Evolutionary conservation across 2,329 filamentous ascomycete genomes (phyloP).

Genomic region (Fusarium palustre): DNA sequence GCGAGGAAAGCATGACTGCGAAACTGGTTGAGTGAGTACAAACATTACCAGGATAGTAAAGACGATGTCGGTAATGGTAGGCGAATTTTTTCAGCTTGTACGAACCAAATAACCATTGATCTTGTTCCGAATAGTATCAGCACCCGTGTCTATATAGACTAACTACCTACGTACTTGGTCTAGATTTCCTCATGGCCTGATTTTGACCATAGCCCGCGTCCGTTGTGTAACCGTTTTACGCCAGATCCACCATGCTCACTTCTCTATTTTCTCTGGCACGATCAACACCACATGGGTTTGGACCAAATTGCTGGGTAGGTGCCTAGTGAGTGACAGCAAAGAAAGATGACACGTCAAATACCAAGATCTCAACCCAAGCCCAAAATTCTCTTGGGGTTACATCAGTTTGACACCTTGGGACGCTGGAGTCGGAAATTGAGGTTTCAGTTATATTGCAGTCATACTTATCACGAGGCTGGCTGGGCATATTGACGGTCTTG

Average conservation of each 20-base stretch:
- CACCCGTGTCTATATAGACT: neutral
- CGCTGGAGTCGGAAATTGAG: neutral
- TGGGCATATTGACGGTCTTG: neutral
- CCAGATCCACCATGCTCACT: neutral
- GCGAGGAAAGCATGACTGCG: neutral
- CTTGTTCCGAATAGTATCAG: constrained; percentile 10
- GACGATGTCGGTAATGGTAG: constrained; percentile 6
- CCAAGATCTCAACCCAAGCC: constrained; percentile 1
- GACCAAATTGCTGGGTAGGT: neutral
- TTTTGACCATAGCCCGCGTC: constrained; percentile 13
- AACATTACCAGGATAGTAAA: neutral
- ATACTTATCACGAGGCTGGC: neutral
- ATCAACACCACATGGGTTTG: constrained; percentile 2
- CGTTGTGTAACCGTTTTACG: constrained; percentile 25
- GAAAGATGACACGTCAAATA: constrained; percentile 20
- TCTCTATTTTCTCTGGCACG: neutral
- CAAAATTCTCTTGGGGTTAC: constrained; percentile 3
- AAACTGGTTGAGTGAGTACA: neutral
- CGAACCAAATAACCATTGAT: neutral
- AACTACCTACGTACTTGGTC: constrained; percentile 11
- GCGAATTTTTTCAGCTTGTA: constrained; percentile 1
- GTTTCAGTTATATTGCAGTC: neutral
- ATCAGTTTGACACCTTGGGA: neutral
- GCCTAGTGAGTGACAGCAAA: neutral
- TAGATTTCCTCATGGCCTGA: constrained; percentile 35